Evolutionary conservation across 2,329 filamentous ascomycete species (phyloP).

Genomic region (Colletotrichum shisoi): DNA sequence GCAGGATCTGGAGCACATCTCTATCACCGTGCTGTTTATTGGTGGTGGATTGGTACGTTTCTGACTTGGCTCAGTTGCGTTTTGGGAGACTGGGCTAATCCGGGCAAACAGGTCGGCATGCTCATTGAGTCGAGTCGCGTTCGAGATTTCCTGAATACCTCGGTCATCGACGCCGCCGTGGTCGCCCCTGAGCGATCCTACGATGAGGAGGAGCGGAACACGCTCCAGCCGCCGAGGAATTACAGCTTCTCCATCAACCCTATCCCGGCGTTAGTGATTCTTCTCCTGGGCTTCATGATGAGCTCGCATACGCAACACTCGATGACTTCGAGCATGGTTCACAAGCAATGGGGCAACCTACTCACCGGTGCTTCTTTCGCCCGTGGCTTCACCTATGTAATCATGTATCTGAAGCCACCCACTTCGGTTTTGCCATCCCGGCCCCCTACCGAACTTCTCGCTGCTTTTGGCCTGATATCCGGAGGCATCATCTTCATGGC

Average conservation of each 20-base stretch:
- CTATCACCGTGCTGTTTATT: constrained; percentile 92
- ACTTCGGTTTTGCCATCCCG: constrained; percentile 81
- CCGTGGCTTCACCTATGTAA: constrained; percentile 78
- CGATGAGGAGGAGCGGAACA: constrained; percentile 57
- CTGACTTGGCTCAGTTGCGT: neutral
- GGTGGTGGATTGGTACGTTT: constrained; percentile 80
- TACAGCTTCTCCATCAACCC: constrained; percentile 86
- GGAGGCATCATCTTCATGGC: constrained; percentile 94
- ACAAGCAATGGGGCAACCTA: constrained; percentile 91
- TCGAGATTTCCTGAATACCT: constrained; percentile 70
- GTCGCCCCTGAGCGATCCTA: constrained; percentile 47
- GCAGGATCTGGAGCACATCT: constrained; percentile 87
- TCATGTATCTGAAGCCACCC: constrained; percentile 81
- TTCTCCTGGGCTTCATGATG: constrained; percentile 94
- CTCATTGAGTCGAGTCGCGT: constrained; percentile 79
- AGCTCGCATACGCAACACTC: constrained; percentile 84
- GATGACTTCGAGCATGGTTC: constrained; percentile 89
- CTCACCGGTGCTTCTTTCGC: constrained; percentile 82
- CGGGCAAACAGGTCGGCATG: constrained; percentile 71
- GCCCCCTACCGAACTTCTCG: constrained; percentile 88
- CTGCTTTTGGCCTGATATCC: constrained; percentile 84
- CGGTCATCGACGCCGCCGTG: constrained; percentile 51
- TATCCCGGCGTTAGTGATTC: constrained; percentile 83
- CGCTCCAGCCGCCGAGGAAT: constrained; percentile 63
- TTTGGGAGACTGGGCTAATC: constrained; percentile 41